Conservation (phyloP, 805 yeast species). For the Candida silvatica region DNA sequence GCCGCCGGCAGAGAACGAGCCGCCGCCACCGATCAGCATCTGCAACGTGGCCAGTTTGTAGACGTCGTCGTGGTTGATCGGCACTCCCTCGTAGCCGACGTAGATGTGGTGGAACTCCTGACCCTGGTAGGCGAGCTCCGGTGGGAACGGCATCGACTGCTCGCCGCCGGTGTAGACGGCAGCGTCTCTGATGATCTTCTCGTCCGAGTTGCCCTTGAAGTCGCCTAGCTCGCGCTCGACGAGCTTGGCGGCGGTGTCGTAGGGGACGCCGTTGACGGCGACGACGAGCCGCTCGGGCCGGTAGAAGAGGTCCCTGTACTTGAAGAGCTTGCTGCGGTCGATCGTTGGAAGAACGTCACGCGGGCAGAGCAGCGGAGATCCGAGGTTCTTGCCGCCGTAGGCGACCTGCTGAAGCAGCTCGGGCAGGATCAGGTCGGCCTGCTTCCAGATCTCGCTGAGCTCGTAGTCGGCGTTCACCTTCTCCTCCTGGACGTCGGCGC, state of each 20-base stretch:
- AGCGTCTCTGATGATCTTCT: conserved; percentile 19
- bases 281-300: conserved; percentile 77
- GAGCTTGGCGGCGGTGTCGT: conserved; percentile 55
- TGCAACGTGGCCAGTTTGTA: conserved; percentile 89
- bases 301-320: conserved; percentile 57
- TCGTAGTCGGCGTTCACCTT: conserved; percentile 71
- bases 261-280: conserved; percentile 80
- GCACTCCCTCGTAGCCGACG: conserved; percentile 81
- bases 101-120: conserved; percentile 83
- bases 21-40: conserved; percentile 91
- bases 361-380: conserved; percentile 81
- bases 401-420: conserved; percentile 88
- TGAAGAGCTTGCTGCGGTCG: conserved; percentile 38
- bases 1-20: conserved; percentile 97
- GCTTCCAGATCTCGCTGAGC: conserved; percentile 70
- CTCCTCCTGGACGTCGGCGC: conserved; percentile 68
- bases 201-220: conserved; percentile 30
- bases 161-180: conserved; percentile 58
- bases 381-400: conserved; percentile 62
- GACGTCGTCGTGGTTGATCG: conserved; percentile 76
- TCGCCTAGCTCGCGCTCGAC: conserved; percentile 58
- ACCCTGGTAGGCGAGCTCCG: conserved; percentile 48
- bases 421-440: conserved; percentile 80
- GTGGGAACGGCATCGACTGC: conserved; percentile 41
- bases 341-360: conserved; percentile 53